Conservation (phyloP, 2,329 filamentous ascomycete genomes). For the Diplocarpon mali region DNA sequence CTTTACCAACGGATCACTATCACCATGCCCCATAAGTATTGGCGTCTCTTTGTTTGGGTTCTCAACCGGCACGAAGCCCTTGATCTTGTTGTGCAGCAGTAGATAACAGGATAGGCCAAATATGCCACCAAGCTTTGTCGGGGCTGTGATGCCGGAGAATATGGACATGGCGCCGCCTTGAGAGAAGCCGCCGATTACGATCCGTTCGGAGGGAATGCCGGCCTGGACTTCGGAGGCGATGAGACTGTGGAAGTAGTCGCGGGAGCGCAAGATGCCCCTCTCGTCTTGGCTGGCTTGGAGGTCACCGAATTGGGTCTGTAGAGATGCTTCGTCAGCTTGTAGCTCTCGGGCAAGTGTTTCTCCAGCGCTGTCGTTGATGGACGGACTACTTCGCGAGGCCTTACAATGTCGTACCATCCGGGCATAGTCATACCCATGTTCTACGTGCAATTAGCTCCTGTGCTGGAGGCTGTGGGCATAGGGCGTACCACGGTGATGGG, state of each 20-base stretch:
- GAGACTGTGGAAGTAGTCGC: slow-evolving; percentile 65
- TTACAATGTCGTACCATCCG: slow-evolving; percentile 76
- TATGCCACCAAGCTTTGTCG: slow-evolving; percentile 72
- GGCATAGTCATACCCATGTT: slow-evolving; percentile 73
- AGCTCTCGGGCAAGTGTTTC: background rate
- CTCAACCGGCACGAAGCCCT: slow-evolving; percentile 42
- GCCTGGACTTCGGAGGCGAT: slow-evolving; percentile 71
- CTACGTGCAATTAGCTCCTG: slow-evolving; percentile 30
- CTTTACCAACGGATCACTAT: slow-evolving; percentile 61
- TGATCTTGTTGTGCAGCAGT: slow-evolving; percentile 54
- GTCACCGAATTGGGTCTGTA: slow-evolving; percentile 34
- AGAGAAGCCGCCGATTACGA: slow-evolving; percentile 77
- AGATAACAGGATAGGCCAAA: slow-evolving; percentile 78
- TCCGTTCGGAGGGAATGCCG: slow-evolving; percentile 71
- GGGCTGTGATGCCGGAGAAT: slow-evolving; percentile 63
- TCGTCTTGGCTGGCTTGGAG: slow-evolving; percentile 49
- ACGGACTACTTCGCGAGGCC: slow-evolving; percentile 24
- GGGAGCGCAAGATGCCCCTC: slow-evolving; percentile 59
- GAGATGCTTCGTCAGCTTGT: slow-evolving; percentile 1
- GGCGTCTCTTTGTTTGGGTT: slow-evolving; percentile 64
- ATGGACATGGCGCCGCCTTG: slow-evolving; percentile 84
- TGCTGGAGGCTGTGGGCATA: background rate
- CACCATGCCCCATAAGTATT: slow-evolving; percentile 85
- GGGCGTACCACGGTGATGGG: slow-evolving; percentile 63
- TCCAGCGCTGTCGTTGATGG: background rate